phyloP scores from a whole-genome alignment of 2,329 filamentous ascomycete species.

The Talaromyces verruculosus region DNA sequence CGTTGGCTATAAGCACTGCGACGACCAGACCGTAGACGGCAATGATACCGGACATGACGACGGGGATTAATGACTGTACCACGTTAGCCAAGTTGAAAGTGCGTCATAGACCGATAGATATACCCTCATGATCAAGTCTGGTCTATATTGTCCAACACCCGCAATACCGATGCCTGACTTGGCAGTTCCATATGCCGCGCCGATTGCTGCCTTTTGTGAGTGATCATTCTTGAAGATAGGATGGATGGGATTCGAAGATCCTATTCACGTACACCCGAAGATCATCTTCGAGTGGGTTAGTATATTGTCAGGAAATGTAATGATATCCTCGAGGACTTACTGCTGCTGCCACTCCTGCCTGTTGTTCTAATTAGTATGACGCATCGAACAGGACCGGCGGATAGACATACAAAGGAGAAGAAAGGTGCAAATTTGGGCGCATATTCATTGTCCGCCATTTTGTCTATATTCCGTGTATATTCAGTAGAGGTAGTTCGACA shows the following conservation, averaged over 20 bases:
- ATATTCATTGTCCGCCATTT: constrained; percentile 51
- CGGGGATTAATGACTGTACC: constrained; percentile 50
- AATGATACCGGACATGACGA: constrained; percentile 97
- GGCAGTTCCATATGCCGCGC: constrained; percentile 67
- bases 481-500: constrained; percentile 12
- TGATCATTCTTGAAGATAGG: constrained; percentile 22
- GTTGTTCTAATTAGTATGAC: constrained; percentile 14
- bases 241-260: constrained; percentile 9
- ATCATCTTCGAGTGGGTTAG: constrained; percentile 48
- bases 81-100: not conserved
- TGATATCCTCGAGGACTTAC: constrained; percentile 36
- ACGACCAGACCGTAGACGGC: constrained; percentile 98
- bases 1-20: constrained; percentile 89
- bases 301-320: constrained; percentile 11
- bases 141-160: constrained; percentile 64
- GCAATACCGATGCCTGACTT: constrained; percentile 69
- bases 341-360: constrained; percentile 53
- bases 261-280: constrained; percentile 49
- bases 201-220: constrained; percentile 51
- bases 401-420: constrained; percentile 62
- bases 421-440: constrained; percentile 66
- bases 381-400: not conserved
- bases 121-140: constrained; percentile 69
- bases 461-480: constrained; percentile 23
- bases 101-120: too few species aligned